These are phyloP conservation scores for Herpotrichia juniperi DNA, from an alignment of 2,329 filamentous ascomycete genomes.

Conservation along the genomic window DNA sequence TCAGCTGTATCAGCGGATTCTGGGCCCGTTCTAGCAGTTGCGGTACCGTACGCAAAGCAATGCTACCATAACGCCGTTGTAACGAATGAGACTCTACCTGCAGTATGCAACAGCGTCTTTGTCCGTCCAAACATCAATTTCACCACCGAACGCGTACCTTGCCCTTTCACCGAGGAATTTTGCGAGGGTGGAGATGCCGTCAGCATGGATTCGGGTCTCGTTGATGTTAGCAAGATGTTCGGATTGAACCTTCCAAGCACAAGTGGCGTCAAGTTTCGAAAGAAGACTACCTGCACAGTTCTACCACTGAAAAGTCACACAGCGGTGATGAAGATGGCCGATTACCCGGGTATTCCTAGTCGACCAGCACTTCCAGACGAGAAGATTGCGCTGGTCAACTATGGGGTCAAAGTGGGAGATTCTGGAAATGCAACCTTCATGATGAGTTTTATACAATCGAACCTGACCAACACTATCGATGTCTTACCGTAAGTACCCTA, in stretches of 20 bases:
- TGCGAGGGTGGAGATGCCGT: slow-evolving; percentile 4
- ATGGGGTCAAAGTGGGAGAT: neutral
- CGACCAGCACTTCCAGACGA: slow-evolving; percentile 3
- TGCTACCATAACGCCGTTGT: no score
- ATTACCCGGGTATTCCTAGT: neutral
- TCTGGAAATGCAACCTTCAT: neutral
- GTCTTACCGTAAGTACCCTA: neutral
- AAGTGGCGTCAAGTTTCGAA: slow-evolving; percentile 5
- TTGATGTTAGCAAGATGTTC: slow-evolving; percentile 12
- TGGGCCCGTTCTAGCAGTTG: neutral
- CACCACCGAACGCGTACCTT: slow-evolving; percentile 1
- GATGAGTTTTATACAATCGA: neutral
- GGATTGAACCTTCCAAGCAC: slow-evolving; percentile 6
- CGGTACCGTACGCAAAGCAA: neutral
- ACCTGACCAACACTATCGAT: neutral
- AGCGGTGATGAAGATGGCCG: slow-evolving; percentile 3
- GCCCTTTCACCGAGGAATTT: slow-evolving; percentile 11
- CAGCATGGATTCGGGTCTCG: slow-evolving; percentile 16
- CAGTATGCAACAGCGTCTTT: slow-evolving; percentile 9
- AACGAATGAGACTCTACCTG: neutral
- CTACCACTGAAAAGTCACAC: neutral
- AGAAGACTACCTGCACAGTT: slow-evolving; percentile 13
- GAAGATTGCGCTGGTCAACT: slow-evolving; percentile 4
- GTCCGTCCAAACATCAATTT: slow-evolving; percentile 8
- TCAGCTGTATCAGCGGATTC: neutral